These are phyloP conservation scores for Coniella vitis DNA, from an alignment of 2,329 filamentous ascomycete species.

Conservation along the genomic window DNA sequence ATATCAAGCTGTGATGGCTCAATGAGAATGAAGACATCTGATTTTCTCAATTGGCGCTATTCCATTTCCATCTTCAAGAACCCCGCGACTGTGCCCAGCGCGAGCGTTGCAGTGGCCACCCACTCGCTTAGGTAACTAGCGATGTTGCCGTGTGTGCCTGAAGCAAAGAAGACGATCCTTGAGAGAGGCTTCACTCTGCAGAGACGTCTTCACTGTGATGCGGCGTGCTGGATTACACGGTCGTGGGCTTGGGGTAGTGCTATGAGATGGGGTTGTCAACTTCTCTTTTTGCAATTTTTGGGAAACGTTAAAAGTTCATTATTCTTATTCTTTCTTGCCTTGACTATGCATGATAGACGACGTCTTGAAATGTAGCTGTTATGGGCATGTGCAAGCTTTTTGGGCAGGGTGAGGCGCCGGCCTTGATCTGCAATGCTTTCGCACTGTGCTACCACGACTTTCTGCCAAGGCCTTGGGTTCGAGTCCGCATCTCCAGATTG, in stretches of 20 bases:
- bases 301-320: neutral
- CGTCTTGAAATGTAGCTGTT: too few relatives aligned
- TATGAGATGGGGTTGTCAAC: constrained; percentile 51
- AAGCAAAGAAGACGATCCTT: constrained; percentile 64
- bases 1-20: constrained; percentile 54
- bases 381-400: too few relatives aligned
- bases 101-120: constrained; percentile 60
- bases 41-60: constrained; percentile 38
- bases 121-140: constrained; percentile 63
- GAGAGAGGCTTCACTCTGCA: constrained; percentile 69
- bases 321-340: neutral
- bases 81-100: constrained; percentile 55
- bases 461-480: constrained; percentile 6
- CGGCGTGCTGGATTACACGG: constrained; percentile 64
- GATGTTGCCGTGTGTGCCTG: constrained; percentile 53
- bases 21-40: constrained; percentile 50
- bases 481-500: neutral
- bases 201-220: constrained; percentile 62
- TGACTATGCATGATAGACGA: too few relatives aligned
- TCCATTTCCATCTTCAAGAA: constrained; percentile 52
- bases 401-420: neutral
- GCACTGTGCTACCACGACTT: neutral
- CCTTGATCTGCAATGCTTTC: neutral
- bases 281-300: constrained; percentile 24
- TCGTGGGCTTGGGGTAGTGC: constrained; percentile 50